phyloP scores from a whole-genome alignment of 192 early-diverging fungal genomes.

The Coemansia sp. region DNA sequence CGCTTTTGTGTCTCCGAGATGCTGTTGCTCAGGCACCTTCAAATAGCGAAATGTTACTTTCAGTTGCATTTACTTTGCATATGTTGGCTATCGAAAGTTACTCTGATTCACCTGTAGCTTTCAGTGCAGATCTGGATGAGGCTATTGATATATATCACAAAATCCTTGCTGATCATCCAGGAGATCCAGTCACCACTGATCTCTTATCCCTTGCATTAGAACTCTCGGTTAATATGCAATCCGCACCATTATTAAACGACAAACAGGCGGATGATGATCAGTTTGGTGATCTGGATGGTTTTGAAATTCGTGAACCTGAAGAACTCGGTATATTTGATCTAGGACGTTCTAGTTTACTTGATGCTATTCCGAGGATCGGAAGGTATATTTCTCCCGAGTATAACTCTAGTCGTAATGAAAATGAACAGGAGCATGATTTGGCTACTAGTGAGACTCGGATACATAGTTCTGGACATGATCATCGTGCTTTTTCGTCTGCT shows the following conservation, averaged over 20 bases:
- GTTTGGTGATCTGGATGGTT: neutral
- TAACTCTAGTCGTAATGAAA: neutral
- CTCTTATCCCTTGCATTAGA: slow-evolving; percentile 39
- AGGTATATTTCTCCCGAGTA: neutral
- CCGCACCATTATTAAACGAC: neutral
- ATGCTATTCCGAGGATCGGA: neutral
- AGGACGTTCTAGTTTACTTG: neutral
- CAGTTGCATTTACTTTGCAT: slow-evolving; percentile 32
- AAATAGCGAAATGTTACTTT: slow-evolving; percentile 26
- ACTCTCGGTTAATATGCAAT: slow-evolving; percentile 21
- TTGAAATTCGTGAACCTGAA: slow-evolving; percentile 1
- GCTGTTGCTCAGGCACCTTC: slow-evolving; percentile 19
- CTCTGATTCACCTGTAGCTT: neutral
- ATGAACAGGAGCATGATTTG: neutral
- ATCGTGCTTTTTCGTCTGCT: no score
- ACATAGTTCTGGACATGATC: no score
- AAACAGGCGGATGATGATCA: slow-evolving; percentile 10
- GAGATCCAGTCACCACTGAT: slow-evolving; percentile 40
- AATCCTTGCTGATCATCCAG: slow-evolving; percentile 28
- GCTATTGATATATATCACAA: slow-evolving; percentile 44
- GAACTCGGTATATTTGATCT: slow-evolving; percentile 1
- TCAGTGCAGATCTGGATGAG: slow-evolving; percentile 16
- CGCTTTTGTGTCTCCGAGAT: slow-evolving; percentile 19
- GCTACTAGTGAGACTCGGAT: no score
- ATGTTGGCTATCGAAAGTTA: slow-evolving; percentile 13